A percentile compares a stretch with the other conserved stretches of the same genome.
phyloP scores from a whole-genome alignment of 495 filamentous ascomycete genomes.

The Penicillium riverlandense region DNA sequence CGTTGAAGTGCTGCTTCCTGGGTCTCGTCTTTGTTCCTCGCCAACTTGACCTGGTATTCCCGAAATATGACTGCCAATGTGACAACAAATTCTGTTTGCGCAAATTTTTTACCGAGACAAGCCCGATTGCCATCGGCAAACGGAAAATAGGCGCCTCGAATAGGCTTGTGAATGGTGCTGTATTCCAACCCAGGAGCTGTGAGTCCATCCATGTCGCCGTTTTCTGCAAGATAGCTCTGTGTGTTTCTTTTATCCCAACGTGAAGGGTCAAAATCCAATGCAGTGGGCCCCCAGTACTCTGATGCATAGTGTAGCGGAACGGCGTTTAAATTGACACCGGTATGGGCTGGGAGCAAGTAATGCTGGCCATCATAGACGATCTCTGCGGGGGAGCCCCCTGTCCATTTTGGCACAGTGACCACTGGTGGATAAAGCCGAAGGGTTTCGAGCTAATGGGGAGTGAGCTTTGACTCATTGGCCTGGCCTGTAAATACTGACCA shows the following conservation, averaged over 20 bases:
- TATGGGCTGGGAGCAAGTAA: slow-evolving; percentile 24
- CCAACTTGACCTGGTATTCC: slow-evolving; percentile 58
- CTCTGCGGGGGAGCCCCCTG: slow-evolving; percentile 6
- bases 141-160: slow-evolving; percentile 59
- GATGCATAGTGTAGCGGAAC: slow-evolving; percentile 33
- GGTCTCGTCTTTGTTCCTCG: slow-evolving; percentile 47
- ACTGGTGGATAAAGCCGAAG: slow-evolving; percentile 35
- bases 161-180: slow-evolving; percentile 46
- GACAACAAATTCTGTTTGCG: slow-evolving; percentile 68
- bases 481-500: slow-evolving; percentile 16
- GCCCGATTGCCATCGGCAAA: slow-evolving; percentile 67
- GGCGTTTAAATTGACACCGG: slow-evolving; percentile 25
- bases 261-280: slow-evolving; percentile 18
- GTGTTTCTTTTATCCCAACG: slow-evolving; percentile 19
- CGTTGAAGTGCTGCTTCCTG: not conserved
- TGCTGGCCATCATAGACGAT: slow-evolving; percentile 14
- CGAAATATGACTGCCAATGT: slow-evolving; percentile 58
- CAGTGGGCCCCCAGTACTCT: slow-evolving; percentile 36
- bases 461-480: not conserved
- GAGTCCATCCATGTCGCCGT: slow-evolving; percentile 5
- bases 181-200: slow-evolving; percentile 11
- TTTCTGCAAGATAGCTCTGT: slow-evolving; percentile 12
- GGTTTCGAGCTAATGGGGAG: slow-evolving; percentile 24
- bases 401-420: slow-evolving; percentile 29
- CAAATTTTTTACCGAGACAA: slow-evolving; percentile 66